phyloP scores from a whole-genome alignment of 352 stramenopile genomes.

The Blastocystis sp. region DNA sequence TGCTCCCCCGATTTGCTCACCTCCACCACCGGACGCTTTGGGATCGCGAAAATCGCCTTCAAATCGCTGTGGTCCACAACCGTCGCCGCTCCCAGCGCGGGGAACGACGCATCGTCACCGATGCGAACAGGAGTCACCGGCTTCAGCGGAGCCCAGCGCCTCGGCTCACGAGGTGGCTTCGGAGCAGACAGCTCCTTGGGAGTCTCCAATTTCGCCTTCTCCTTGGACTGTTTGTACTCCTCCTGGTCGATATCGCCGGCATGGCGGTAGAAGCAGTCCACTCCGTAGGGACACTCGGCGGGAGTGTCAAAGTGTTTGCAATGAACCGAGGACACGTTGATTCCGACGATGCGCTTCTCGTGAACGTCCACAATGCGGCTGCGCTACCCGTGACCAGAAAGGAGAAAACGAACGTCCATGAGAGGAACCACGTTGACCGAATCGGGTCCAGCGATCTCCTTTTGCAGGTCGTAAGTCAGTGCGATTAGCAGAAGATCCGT shows the following conservation, averaged over 20 bases:
- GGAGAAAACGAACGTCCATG: background rate
- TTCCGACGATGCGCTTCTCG: constrained; percentile 36
- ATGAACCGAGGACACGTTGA: constrained; percentile 17
- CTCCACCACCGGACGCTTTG: background rate
- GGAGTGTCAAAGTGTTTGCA: constrained; percentile 37
- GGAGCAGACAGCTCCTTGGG: background rate
- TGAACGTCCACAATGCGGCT: constrained; percentile 38
- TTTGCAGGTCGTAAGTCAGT: constrained; percentile 47
- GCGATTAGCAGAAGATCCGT: constrained; percentile 46
- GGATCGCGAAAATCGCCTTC: background rate
- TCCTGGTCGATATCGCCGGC: background rate
- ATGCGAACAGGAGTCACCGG: background rate
- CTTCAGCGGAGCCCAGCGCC: background rate
- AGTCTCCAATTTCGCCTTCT: background rate
- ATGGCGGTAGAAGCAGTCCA: constrained; percentile 26
- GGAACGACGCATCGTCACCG: constrained; percentile 2
- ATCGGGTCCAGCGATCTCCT: constrained; percentile 43
- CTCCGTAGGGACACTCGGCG: constrained; percentile 1
- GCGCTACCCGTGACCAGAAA: background rate
- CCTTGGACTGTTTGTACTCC: background rate
- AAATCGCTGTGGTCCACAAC: background rate
- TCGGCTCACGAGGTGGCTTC: background rate
- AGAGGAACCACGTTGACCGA: constrained; percentile 32
- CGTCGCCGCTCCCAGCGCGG: background rate
- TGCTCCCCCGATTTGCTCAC: background rate